Base-by-base conservation (phyloP, 805 yeast species). In the Zygosaccharomyces lentus region DNA sequence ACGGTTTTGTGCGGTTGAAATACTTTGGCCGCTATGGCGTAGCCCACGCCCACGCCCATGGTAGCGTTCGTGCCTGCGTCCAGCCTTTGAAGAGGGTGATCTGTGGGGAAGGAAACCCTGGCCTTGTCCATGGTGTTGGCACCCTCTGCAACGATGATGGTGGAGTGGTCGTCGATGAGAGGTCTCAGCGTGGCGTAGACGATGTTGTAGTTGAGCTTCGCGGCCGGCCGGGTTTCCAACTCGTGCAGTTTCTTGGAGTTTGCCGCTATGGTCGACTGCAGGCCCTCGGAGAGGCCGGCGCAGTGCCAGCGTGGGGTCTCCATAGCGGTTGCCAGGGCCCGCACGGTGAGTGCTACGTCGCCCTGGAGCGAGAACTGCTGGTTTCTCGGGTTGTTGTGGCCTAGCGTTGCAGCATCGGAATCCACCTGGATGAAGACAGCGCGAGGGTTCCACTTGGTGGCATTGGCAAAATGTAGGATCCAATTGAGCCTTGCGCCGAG, bases 61-160 rank as follows among this genome's bases (percentile, higher is more conserved):
- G 88, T 83, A 0, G 87, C 87, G 63, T 80, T 81, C 0, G 88
- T 82, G 4, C 88, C 89, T 2, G 87, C 86, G 56, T 83, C 90
- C 17, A 83, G 62, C 31, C 87, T 63, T 16, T 69, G 74, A 48
- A 74, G 72, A 0, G 88, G 83, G 2, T 54, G 52, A 6, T 66
- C 62, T 40, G 81, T 69, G 4, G 79, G 77, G 58, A 83, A 82
- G 0, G 83, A 75, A 9, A 79, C 69, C 39, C 89, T 68, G 1
- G 87, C 81, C 17, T 77, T 70, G 53, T 83, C 89, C 88, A 83
- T 82, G 0, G 88, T 81, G 56, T 82, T 81, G 1, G 89, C 88
- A n/a, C 89, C 89, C 60, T 83, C 89, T 3, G 81, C 72, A 1
- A 82, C 74, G 31, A 74, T 68, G 2, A 80, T 56, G 1, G 76